phyloP scores from a whole-genome alignment of 1,284 basidiomycete species.

The Cryptococcus depauperatus region DNA sequence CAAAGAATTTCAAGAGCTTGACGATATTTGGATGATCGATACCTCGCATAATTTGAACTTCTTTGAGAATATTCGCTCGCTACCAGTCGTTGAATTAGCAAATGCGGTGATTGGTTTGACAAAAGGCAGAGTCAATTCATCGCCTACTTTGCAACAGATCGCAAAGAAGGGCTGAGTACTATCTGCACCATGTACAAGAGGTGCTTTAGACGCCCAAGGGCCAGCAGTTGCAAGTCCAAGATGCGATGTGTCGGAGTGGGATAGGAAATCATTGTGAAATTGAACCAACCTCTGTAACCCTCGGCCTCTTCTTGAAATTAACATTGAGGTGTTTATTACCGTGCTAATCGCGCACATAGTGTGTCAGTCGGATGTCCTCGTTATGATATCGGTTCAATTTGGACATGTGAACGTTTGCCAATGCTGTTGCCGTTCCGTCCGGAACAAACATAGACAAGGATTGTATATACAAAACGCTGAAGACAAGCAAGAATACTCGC shows the following conservation, averaged over 20 bases:
- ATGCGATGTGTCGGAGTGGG: neutral
- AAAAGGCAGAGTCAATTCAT: neutral
- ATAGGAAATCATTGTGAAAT: too few species aligned
- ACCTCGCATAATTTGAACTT: slow-evolving; percentile 99
- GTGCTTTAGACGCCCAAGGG: slow-evolving; percentile 21
- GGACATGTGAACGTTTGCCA: neutral
- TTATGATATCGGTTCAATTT: neutral
- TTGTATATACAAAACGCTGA: too few species aligned
- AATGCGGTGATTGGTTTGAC: too few species aligned
- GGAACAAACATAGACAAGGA: too few species aligned
- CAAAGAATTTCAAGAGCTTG: slow-evolving; percentile 78
- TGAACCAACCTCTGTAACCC: slow-evolving; percentile 81
- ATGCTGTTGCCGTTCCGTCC: neutral
- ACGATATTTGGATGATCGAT: slow-evolving; percentile 84
- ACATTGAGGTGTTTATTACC: slow-evolving; percentile 85
- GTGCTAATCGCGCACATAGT: slow-evolving; percentile 50
- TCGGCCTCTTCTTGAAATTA: slow-evolving; percentile 85
- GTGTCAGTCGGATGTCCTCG: slow-evolving; percentile 3
- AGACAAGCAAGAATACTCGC: too few species aligned
- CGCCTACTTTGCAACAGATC: neutral
- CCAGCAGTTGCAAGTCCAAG: slow-evolving; percentile 19
- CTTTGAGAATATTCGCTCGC: slow-evolving; percentile 98
- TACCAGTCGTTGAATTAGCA: too few species aligned
- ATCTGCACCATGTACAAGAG: slow-evolving; percentile 3
- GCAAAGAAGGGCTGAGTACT: neutral